Base-by-base conservation (phyloP, 495 filamentous ascomycete genomes). In the Astrothelium macrocarpum region DNA sequence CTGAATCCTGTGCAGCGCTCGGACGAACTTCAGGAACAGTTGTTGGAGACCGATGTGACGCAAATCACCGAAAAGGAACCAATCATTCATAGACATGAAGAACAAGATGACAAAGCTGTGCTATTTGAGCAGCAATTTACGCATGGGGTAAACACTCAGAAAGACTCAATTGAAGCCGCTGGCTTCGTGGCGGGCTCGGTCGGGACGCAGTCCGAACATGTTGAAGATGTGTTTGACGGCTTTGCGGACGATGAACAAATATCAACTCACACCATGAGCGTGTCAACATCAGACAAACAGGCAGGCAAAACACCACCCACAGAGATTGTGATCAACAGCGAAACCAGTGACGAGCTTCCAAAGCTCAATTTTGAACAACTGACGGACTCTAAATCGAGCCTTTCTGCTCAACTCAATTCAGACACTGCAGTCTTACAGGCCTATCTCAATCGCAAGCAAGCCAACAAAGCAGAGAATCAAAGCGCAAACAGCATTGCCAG, bases 371-470 rank as follows among this genome's bases (percentile, higher is more conserved):
- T 23, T 18, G 56, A 53, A 10, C 60, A 32, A 36, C 5, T 26
- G 2, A 5, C 42, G 31, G 56, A 59, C 18, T 18, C 28, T 4
- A 59, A 63, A 39, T 65, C 64, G 32, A 58, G 64, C 31, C 39
- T 60, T 56, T 65, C 69, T 43, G 61, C 70, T 23, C 26, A 64
- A 58, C 61, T 76, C 60, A 77, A 81, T 84, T 56, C 49, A 59
- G 83, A 87, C 73, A 82, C 83, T 1, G 82, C 74, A 58, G 67
- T 86, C 25, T 77, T 87, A 28, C 84, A 83, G 65, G 80, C 82
- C 59, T 87, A 87, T 68, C 73, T 87, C 32, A 82, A 77, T 62
- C 82, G 80, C 53, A 83, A 84, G 18, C 80, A 81, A 62, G 81
- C 83, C 11, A 86, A 79, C 67, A 84, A 83, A 66, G 81, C 79